Percentiles rank a stretch among this genome's conserved stretches.
These are phyloP conservation scores for Trichoderma atroviride DNA, from an alignment of 2,329 filamentous ascomycete species.

Conservation along the genomic window DNA sequence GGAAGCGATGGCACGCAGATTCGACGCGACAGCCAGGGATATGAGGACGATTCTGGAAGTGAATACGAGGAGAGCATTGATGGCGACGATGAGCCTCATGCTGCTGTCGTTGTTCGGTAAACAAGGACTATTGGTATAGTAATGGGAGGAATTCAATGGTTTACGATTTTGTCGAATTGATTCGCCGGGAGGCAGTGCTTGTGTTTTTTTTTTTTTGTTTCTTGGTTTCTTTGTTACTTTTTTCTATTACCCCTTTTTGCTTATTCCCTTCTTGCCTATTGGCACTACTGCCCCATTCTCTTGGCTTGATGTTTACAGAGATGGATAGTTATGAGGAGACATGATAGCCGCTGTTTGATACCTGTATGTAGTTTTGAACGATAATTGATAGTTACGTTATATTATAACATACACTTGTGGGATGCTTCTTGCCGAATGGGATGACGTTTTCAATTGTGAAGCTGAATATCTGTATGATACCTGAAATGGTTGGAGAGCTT, in stretches of 20 bases:
- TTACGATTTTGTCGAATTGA: conserved; percentile 5
- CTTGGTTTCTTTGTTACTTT: conserved; percentile 12
- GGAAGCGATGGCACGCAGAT: conserved; percentile 57
- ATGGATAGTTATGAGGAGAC: conserved; percentile 28
- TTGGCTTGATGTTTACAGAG: conserved; percentile 3
- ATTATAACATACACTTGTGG: background rate
- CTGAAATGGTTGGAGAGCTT: background rate
- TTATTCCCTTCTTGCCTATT: background rate
- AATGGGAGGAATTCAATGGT: background rate
- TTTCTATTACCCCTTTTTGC: background rate
- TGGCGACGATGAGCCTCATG: conserved; percentile 20
- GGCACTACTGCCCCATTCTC: background rate
- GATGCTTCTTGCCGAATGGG: background rate
- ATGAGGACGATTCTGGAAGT: conserved; percentile 42
- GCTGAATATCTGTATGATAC: background rate
- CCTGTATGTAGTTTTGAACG: conserved; percentile 22
- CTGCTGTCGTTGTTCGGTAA: conserved; percentile 14
- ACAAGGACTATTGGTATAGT: background rate
- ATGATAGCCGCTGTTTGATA: conserved; percentile 26
- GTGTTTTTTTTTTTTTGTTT: conserved; percentile 6
- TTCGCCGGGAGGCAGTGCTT: background rate
- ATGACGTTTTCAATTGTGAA: background rate
- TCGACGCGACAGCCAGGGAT: conserved; percentile 50
- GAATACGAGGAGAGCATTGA: conserved; percentile 35
- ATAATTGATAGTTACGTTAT: conserved; percentile 21